Conservation (phyloP, 2,329 filamentous ascomycete genomes). For the Botrytis porri region DNA sequence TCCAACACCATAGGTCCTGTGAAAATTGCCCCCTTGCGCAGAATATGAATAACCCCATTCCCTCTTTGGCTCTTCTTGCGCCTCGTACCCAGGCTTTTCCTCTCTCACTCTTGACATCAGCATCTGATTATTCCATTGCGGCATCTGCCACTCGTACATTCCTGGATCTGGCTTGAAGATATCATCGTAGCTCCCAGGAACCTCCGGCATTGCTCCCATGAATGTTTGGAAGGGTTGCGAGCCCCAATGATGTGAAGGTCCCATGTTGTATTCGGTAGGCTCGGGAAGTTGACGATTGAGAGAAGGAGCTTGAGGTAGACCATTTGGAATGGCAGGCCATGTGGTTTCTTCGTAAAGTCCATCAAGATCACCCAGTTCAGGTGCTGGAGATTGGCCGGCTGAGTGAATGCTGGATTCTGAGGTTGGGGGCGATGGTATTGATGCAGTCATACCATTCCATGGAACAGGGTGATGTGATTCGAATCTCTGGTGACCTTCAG, state of each 20-base stretch:
- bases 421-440: slow-evolving; percentile 33
- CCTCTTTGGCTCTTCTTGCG: slow-evolving; percentile 28
- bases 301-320: slow-evolving; percentile 25
- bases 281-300: slow-evolving; percentile 14
- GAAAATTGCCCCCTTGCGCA: slow-evolving; percentile 14
- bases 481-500: slow-evolving; percentile 16
- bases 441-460: slow-evolving; percentile 28
- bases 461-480: slow-evolving; percentile 23
- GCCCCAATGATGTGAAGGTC: slow-evolving; percentile 32
- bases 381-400: slow-evolving; percentile 18
- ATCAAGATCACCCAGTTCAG: slow-evolving; percentile 32
- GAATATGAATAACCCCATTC: slow-evolving; percentile 24
- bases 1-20: slow-evolving; percentile 19
- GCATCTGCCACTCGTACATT: slow-evolving; percentile 35
- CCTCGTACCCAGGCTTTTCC: slow-evolving; percentile 31
- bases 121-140: slow-evolving; percentile 34
- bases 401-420: slow-evolving; percentile 25
- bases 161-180: slow-evolving; percentile 36
- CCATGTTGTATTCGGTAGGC: slow-evolving; percentile 29
- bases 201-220: slow-evolving; percentile 36
- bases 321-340: slow-evolving; percentile 29
- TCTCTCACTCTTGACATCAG: slow-evolving; percentile 35
- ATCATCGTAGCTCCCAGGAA: slow-evolving; percentile 34
- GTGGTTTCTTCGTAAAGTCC: slow-evolving; percentile 34
- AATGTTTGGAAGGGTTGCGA: slow-evolving; percentile 37